A percentile compares a stretch with the other conserved stretches of the same genome.
Conservation (phyloP, 2,329 filamentous ascomycete species). For the Penicillium sp. region DNA sequence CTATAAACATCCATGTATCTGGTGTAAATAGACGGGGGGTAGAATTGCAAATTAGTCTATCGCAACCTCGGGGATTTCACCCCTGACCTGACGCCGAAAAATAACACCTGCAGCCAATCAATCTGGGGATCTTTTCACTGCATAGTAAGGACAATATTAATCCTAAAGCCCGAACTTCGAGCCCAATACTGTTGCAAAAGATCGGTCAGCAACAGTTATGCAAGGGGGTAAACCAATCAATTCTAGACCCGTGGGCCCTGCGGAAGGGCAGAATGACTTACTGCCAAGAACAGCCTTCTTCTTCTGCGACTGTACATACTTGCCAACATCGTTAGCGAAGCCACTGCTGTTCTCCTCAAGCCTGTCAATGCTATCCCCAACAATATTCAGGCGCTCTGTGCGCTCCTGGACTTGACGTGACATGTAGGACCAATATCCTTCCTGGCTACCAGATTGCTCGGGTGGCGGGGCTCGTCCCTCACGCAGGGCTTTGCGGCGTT, state of each 20-base stretch:
- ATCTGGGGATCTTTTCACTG: background rate
- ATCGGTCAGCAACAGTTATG: conserved; percentile 21
- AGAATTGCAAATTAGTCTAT: background rate
- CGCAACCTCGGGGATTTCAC: background rate
- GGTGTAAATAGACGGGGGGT: background rate
- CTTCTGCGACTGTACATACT: conserved; percentile 85
- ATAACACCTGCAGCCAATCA: background rate
- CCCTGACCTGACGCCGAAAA: background rate
- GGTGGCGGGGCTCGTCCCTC: conserved; percentile 35
- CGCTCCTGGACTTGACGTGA: conserved; percentile 82
- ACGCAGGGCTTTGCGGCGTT: conserved; percentile 40
- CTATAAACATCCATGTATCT: background rate
- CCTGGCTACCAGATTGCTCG: conserved; percentile 49
- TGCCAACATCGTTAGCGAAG: conserved; percentile 84
- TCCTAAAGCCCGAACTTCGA: conserved; percentile 44
- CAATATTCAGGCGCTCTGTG: conserved; percentile 78
- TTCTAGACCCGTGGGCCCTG: background rate
- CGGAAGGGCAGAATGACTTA: conserved; percentile 23
- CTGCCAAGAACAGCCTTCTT: conserved; percentile 72
- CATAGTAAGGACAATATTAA: conserved; percentile 18
- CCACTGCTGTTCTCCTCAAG: conserved; percentile 74
- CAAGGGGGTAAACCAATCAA: conserved; percentile 15
- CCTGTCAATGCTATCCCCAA: conserved; percentile 79
- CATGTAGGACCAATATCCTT: conserved; percentile 72
- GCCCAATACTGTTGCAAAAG: conserved; percentile 32